A percentile compares a stretch with the other conserved stretches of the same genome.
Evolutionary conservation across 192 early-diverging fungal species (phyloP).

Genomic region (Podila clonocystis): DNA sequence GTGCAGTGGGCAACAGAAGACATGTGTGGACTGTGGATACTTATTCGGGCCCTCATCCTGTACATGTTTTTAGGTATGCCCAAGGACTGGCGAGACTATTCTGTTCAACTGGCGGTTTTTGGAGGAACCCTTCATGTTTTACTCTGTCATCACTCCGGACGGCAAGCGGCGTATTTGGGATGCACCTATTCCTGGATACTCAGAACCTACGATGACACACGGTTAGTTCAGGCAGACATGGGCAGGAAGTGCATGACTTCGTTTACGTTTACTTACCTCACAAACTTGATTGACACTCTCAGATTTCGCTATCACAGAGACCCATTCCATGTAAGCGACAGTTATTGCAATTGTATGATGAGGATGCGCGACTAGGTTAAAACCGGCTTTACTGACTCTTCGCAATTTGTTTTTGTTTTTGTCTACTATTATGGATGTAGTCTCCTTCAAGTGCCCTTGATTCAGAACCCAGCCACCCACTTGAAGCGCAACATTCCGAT

Average conservation of each 20-base stretch:
- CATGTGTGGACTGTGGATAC: not conserved
- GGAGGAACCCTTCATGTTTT: conserved; percentile 4
- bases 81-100: conserved; percentile 35
- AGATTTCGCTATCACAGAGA: conserved; percentile 32
- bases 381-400: too few species aligned
- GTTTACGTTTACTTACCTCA: not conserved
- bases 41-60: too few species aligned
- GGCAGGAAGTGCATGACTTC: not conserved
- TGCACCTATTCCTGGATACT: conserved; percentile 12
- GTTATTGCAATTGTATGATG: too few species aligned
- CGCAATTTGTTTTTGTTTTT: not conserved
- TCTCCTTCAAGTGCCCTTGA: conserved; percentile 17
- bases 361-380: too few species aligned
- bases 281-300: not conserved
- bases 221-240: not conserved
- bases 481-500: conserved; percentile 9
- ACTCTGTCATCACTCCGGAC: conserved; percentile 36
- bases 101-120: conserved; percentile 16
- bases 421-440: not conserved
- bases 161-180: conserved; percentile 23
- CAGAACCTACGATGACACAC: conserved; percentile 26
- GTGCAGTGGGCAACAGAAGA: not conserved
- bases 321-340: conserved; percentile 23
- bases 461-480: not conserved
- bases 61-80: conserved; percentile 15